Conservation (phyloP, 2,329 filamentous ascomycete genomes). For the Acrodontium crateriforme region DNA sequence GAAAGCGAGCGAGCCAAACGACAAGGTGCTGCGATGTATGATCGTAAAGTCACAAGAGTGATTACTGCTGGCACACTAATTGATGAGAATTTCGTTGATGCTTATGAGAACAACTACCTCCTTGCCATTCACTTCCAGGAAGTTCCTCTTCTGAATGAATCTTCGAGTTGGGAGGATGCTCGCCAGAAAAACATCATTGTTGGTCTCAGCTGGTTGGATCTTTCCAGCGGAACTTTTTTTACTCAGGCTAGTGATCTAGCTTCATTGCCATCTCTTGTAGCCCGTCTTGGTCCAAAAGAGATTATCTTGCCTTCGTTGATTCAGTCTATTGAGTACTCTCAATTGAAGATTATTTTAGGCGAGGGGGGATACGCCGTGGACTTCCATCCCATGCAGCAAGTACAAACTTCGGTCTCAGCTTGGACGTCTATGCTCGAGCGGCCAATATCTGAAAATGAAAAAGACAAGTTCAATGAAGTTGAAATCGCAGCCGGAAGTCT, state of each 20-base stretch:
- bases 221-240: conserved; percentile 89
- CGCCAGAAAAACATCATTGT: conserved; percentile 33
- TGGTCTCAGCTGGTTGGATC: conserved; percentile 84
- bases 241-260: conserved; percentile 62
- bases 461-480: conserved; percentile 45
- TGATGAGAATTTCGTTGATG: conserved; percentile 94
- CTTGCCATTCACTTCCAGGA: conserved; percentile 56
- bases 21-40: conserved; percentile 66
- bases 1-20: conserved; percentile 50
- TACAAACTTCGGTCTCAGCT: conserved; percentile 38
- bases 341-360: conserved; percentile 12
- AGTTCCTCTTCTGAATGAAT: neutral
- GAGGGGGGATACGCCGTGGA: conserved; percentile 53
- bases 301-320: conserved; percentile 52
- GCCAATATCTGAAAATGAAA: conserved; percentile 42
- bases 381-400: conserved; percentile 42
- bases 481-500: conserved; percentile 68
- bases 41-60: conserved; percentile 71
- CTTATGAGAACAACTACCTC: conserved; percentile 84
- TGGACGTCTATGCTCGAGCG: conserved; percentile 72
- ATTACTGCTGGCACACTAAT: conserved; percentile 92
- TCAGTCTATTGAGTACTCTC: conserved; percentile 5
- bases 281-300: conserved; percentile 71
- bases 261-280: conserved; percentile 64
- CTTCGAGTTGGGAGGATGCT: conserved; percentile 8